phyloP scores from a whole-genome alignment of 305 asterid genomes.

The Fraxinus paxiana region DNA sequence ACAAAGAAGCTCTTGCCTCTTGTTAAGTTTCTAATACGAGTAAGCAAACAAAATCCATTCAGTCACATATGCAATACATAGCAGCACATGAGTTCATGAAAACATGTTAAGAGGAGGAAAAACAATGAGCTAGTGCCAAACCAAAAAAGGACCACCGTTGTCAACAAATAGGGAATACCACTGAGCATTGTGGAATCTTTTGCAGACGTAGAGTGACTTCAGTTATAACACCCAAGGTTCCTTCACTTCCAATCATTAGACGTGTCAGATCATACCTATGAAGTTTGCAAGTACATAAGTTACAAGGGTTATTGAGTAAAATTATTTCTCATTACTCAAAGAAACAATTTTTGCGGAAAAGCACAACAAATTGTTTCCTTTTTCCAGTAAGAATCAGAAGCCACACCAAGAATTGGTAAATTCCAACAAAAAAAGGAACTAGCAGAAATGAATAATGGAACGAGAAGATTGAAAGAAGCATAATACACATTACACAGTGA shows the following conservation, averaged over 20 bases:
- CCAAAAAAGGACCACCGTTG: conserved; percentile 14
- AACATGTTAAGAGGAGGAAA: background rate
- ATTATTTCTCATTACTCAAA: background rate
- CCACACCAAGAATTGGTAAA: background rate
- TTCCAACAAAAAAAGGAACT: background rate
- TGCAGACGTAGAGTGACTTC: conserved; percentile 93
- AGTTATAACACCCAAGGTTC: conserved; percentile 89
- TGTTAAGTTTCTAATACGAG: background rate
- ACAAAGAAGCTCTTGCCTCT: background rate
- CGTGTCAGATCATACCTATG: conserved; percentile 88
- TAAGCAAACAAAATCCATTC: background rate
- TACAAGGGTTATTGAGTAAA: background rate
- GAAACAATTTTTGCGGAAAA: background rate
- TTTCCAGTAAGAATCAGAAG: background rate
- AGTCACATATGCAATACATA: background rate
- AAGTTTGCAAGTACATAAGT: conserved; percentile 19
- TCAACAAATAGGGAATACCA: conserved; percentile 48
- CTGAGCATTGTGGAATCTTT: conserved; percentile 74
- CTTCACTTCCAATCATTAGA: conserved; percentile 94
- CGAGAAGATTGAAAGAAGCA: background rate
- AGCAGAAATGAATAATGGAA: background rate
- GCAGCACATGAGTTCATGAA: background rate
- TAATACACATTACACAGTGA: background rate
- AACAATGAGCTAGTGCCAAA: background rate
- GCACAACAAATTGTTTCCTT: background rate